These are phyloP conservation scores for Hymenoscyphus repandus DNA, from an alignment of 2,329 filamentous ascomycete species.

Conservation along the genomic window DNA sequence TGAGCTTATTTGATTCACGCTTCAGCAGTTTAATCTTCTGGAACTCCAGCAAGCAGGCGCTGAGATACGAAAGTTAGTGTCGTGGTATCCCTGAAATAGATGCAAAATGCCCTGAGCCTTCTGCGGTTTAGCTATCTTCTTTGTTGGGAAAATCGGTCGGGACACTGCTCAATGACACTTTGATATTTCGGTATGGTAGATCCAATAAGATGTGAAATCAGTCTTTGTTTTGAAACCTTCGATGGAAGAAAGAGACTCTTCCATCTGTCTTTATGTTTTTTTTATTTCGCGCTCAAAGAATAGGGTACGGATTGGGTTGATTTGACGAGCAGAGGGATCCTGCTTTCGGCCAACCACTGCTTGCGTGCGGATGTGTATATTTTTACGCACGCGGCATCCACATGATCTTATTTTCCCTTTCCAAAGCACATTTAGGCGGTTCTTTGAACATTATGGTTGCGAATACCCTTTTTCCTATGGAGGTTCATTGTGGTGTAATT, in stretches of 20 bases:
- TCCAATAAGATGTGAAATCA: slow-evolving; percentile 12
- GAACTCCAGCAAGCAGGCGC: slow-evolving; percentile 23
- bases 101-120: slow-evolving; percentile 20
- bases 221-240: slow-evolving; percentile 27
- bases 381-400: slow-evolving; percentile 2
- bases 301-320: slow-evolving; percentile 23
- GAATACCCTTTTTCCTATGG: neutral
- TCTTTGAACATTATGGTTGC: neutral
- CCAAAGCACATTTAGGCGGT: slow-evolving; percentile 7
- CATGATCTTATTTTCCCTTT: slow-evolving; percentile 1
- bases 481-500: slow-evolving; percentile 1
- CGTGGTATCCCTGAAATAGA: slow-evolving; percentile 21
- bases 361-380: slow-evolving; percentile 17
- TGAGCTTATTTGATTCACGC: slow-evolving; percentile 25
- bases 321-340: slow-evolving; percentile 18
- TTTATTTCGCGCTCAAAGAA: slow-evolving; percentile 14
- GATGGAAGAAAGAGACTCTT: slow-evolving; percentile 25
- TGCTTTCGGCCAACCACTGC: slow-evolving; percentile 30
- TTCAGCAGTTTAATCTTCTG: slow-evolving; percentile 24
- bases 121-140: slow-evolving; percentile 19
- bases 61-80: slow-evolving; percentile 24
- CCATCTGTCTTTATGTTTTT: slow-evolving; percentile 29
- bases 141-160: slow-evolving; percentile 24
- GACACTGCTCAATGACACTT: slow-evolving; percentile 16
- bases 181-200: slow-evolving; percentile 2